A percentile compares a stretch with the other conserved stretches of the same genome.
Conservation (phyloP, 192 early-diverging fungal genomes). For the Mortierella claussenii region DNA sequence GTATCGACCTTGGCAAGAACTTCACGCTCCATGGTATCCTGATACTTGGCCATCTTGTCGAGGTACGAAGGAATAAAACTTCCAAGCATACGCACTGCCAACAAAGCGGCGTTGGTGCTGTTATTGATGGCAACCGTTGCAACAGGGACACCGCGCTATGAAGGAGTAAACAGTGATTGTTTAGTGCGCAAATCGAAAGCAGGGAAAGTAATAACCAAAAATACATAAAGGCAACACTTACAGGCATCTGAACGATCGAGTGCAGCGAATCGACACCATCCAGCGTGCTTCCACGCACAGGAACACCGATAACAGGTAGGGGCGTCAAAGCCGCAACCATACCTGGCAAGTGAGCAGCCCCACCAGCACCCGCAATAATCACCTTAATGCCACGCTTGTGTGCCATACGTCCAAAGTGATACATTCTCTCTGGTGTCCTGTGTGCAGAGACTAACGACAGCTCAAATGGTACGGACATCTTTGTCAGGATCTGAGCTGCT, state of each 20-base stretch:
- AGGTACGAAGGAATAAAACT: constrained; percentile 78
- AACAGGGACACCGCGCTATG: constrained; percentile 94
- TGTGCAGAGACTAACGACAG: constrained; percentile 98
- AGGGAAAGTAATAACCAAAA: background rate
- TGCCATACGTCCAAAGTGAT: constrained; percentile 90
- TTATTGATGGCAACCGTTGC: constrained; percentile 99
- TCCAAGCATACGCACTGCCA: constrained; percentile 93
- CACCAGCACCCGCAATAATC: constrained; percentile 98
- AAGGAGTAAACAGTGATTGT: background rate
- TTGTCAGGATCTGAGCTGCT: constrained; percentile 88
- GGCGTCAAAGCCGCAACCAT: constrained; percentile 99
- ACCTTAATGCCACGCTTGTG: constrained; percentile 92
- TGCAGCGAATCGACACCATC: constrained; percentile 98
- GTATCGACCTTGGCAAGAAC: constrained; percentile 90
- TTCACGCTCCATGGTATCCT: constrained; percentile 84
- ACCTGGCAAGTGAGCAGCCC: constrained; percentile 98
- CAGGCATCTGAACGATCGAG: constrained; percentile 99
- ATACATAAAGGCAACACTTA: constrained; percentile 59
- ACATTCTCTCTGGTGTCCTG: constrained; percentile 93
- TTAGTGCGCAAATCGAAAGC: constrained; percentile 2
- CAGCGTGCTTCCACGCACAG: constrained; percentile 90
- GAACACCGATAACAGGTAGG: constrained; percentile 98
- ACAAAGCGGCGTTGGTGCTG: constrained; percentile 93
- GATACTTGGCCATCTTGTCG: constrained; percentile 83
- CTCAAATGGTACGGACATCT: constrained; percentile 95